Percentiles rank a stretch among this genome's conserved stretches.
These are phyloP conservation scores for Fraxinus albicans DNA, from an alignment of 305 asterid species.

Conservation along the genomic window DNA sequence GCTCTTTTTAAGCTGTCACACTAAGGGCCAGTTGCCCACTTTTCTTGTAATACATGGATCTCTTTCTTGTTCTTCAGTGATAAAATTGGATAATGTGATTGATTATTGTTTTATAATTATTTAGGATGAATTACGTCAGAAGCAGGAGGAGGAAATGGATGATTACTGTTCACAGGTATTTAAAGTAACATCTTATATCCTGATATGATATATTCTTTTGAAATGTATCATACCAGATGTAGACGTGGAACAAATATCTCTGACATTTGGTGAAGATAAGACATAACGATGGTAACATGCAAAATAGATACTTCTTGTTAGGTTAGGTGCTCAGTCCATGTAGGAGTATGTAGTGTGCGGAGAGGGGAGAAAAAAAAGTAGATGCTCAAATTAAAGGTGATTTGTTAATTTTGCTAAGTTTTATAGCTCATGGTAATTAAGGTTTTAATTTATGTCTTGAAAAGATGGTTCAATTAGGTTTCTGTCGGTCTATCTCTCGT, in stretches of 20 bases:
- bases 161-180: constrained; percentile 97
- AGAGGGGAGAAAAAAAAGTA: neutral
- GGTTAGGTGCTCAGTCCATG: neutral
- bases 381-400: neutral
- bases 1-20: neutral
- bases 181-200: constrained; percentile 4
- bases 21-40: neutral
- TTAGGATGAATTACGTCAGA: constrained; percentile 93
- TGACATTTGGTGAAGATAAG: neutral
- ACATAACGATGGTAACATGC: neutral
- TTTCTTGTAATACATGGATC: neutral
- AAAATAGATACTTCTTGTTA: neutral
- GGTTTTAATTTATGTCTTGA: neutral
- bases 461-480: neutral
- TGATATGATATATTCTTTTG: neutral
- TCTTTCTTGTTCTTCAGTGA: constrained; percentile 11
- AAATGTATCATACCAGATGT: neutral
- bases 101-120: constrained; percentile 23
- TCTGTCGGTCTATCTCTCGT: neutral
- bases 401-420: neutral
- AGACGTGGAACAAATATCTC: neutral
- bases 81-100: constrained; percentile 10
- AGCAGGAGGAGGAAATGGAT: constrained; percentile 92
- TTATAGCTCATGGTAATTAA: neutral
- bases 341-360: neutral